phyloP scores from a whole-genome alignment of 768 basidiomycete species.

The Boletus fagicola region DNA sequence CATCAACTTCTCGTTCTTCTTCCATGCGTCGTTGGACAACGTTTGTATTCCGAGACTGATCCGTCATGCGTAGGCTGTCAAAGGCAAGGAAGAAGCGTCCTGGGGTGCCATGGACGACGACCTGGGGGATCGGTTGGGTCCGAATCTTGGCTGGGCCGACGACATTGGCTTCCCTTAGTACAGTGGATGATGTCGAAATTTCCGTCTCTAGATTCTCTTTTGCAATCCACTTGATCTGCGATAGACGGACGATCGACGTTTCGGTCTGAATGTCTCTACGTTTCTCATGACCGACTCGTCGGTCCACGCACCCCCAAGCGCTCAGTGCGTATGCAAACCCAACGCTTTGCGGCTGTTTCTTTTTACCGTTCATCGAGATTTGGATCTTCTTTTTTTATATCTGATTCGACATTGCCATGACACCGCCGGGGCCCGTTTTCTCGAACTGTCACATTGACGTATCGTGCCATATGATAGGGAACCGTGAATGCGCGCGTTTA shows the following conservation, averaged over 20 bases:
- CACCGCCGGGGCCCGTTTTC: background rate
- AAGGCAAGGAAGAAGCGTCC: slow-evolving; percentile 27
- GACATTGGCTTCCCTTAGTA: slow-evolving; percentile 24
- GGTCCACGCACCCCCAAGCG: background rate
- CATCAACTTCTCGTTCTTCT: background rate
- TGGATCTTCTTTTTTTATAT: background rate
- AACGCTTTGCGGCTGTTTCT: background rate
- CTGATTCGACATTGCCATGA: background rate
- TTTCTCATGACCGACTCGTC: background rate
- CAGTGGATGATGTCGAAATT: background rate
- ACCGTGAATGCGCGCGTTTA: background rate
- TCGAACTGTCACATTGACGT: background rate
- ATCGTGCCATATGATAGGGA: background rate
- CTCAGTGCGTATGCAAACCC: background rate
- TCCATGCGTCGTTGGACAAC: background rate
- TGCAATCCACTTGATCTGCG: background rate
- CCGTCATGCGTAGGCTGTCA: slow-evolving; percentile 24
- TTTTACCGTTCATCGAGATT: background rate
- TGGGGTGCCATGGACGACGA: slow-evolving; percentile 33
- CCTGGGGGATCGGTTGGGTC: slow-evolving; percentile 21
- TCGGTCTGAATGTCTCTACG: background rate
- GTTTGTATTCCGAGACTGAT: background rate
- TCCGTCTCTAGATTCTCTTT: background rate
- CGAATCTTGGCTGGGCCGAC: slow-evolving; percentile 25
- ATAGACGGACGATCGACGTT: background rate